Conservation (phyloP, 2,329 filamentous ascomycete genomes). For the Ophiostoma quercus region DNA sequence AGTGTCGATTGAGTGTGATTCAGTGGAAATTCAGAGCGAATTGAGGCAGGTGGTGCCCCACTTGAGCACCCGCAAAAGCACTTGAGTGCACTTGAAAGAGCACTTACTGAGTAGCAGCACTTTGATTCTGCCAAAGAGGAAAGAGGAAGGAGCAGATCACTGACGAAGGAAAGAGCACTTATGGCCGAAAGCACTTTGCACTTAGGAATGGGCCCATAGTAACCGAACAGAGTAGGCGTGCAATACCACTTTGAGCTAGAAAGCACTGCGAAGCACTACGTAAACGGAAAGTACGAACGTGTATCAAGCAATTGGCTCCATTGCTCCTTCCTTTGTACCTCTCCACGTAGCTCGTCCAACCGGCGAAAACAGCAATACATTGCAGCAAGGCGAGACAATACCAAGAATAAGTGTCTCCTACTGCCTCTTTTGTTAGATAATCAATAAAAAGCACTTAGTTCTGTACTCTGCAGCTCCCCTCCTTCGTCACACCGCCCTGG, state of each 20-base stretch:
- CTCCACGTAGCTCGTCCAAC: constrained; percentile 10
- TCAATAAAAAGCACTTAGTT: background rate
- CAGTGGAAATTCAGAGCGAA: background rate
- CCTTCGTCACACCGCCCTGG: constrained; percentile 26
- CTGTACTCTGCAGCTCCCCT: constrained; percentile 7
- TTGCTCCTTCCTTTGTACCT: constrained; percentile 18
- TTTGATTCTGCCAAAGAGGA: background rate
- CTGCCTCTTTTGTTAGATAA: background rate
- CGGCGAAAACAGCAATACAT: background rate
- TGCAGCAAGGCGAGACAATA: background rate
- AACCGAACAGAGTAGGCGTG: background rate
- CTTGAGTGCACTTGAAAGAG: constrained; percentile 1
- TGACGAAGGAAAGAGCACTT: background rate
- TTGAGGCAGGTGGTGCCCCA: background rate
- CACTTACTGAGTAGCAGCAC: background rate
- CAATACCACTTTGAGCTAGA: background rate
- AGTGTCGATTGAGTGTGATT: background rate
- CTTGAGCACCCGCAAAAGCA: background rate
- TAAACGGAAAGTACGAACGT: constrained; percentile 9
- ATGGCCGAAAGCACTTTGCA: background rate
- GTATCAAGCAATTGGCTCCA: constrained; percentile 8
- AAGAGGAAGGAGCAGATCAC: too few relatives aligned
- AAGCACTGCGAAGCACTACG: background rate
- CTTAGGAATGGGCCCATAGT: background rate
- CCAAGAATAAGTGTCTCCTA: background rate